Percentiles rank a stretch among this genome's conserved stretches.
Evolutionary conservation across 2,329 filamentous ascomycete species (phyloP).

Genomic region (Eurotiales sp.): DNA sequence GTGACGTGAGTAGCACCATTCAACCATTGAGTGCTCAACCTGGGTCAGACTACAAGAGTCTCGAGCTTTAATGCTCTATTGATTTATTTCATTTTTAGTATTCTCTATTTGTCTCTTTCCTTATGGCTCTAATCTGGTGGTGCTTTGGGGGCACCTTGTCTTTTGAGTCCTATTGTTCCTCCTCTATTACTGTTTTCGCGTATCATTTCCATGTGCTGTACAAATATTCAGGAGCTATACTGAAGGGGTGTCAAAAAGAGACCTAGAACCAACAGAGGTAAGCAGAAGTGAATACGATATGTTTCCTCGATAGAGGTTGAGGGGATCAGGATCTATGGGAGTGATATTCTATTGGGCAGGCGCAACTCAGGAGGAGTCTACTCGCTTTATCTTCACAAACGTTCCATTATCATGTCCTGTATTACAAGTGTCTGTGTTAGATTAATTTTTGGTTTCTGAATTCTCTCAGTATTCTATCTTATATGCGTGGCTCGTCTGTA

Average conservation of each 20-base stretch:
- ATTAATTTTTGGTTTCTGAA: slow-evolving; percentile 1
- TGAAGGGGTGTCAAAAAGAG: slow-evolving; percentile 1
- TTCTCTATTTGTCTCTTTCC: too few relatives aligned
- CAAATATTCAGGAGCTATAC: slow-evolving; percentile 8
- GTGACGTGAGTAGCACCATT: slow-evolving; percentile 27
- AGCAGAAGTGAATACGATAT: not conserved
- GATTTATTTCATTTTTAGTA: not conserved
- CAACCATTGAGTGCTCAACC: slow-evolving; percentile 39
- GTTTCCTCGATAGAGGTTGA: slow-evolving; percentile 1
- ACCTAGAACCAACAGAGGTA: not conserved
- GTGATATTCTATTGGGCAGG: slow-evolving; percentile 7
- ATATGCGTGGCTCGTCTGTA: not conserved
- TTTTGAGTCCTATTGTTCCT: not conserved
- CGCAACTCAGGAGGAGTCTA: slow-evolving; percentile 13
- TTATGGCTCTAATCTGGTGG: not conserved
- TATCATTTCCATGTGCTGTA: slow-evolving; percentile 6
- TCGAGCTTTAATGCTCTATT: slow-evolving; percentile 34
- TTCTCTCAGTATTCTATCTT: not conserved
- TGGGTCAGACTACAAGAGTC: slow-evolving; percentile 40
- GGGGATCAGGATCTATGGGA: slow-evolving; percentile 1
- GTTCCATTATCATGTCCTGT: slow-evolving; percentile 2
- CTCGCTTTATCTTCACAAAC: not conserved
- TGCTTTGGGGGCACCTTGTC: not conserved
- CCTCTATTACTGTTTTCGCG: not conserved
- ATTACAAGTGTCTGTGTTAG: slow-evolving; percentile 5